Base-by-base conservation (phyloP, 2,329 filamentous ascomycete genomes). In the Aspergillus bombycis region DNA sequence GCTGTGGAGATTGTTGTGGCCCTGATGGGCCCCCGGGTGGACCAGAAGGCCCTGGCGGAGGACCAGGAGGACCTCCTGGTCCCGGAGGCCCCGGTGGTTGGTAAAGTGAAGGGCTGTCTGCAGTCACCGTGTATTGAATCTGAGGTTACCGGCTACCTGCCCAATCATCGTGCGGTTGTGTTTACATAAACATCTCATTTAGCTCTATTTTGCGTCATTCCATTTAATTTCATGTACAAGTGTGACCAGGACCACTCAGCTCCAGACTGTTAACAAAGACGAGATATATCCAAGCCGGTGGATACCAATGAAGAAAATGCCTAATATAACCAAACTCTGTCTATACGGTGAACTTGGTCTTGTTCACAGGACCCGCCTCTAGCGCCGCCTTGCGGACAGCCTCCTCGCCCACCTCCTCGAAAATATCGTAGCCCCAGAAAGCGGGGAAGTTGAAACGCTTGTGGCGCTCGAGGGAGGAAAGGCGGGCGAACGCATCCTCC, bases 381-480 rank as follows among this genome's bases (percentile, higher is more conserved):
- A 68, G 14, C 2, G 69, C 69, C 45, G 65, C 65, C 54, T 66
- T 66, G 32, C 63, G 62, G n/a, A 70, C 68, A 1, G 63, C 61
- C 28, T 70, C 67, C 19, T 68, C 62, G 3, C 74, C 74, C 30
- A 68, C 65, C 63, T 77, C 74, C 52, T 75, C 74, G 46, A 77
- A 76, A 61, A 76, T 77, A 60, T 77, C 74, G 55, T 72, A 65
- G 0, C 75, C 75, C 74, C 72, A 76, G 43, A 67, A 63, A 6
- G 63, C 67, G 2, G 74, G 72, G 55, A 77, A 75, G 53, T 75
- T 75, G 58, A 75, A 76, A 16, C 75, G 63, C 67, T 75, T 75
- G 62, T 76, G 70, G 45, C 70, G 66, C 63, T 78, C 74, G 16
- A 78, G 55, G 3, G 67, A 65, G 54, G 72, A 72, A 56, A 77